Conservation (phyloP, 1,284 basidiomycete genomes). For the Cystobasidiaceae sp. region DNA sequence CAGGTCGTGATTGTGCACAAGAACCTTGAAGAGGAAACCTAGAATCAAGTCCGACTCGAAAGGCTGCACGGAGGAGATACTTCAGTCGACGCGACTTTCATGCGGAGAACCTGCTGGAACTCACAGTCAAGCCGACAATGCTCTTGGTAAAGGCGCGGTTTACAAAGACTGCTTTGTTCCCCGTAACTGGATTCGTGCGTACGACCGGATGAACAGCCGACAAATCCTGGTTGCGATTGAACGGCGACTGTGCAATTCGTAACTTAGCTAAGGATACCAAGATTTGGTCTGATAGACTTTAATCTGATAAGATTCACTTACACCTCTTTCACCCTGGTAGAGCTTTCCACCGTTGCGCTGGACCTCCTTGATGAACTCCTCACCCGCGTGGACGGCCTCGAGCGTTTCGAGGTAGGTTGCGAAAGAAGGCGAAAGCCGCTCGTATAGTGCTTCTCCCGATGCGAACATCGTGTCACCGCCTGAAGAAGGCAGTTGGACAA, state of each 20-base stretch:
- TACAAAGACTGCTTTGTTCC: slow-evolving; percentile 62
- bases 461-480: slow-evolving; percentile 53
- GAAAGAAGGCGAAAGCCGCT: slow-evolving; percentile 57
- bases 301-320: too few relatives aligned
- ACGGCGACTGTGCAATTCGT: slow-evolving; percentile 9
- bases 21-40: slow-evolving; percentile 50
- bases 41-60: slow-evolving; percentile 49
- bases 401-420: slow-evolving; percentile 58
- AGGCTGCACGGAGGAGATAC: background rate
- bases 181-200: slow-evolving; percentile 57
- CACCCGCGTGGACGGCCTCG: slow-evolving; percentile 57
- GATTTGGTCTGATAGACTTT: too few relatives aligned
- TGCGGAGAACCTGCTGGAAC: slow-evolving; percentile 53
- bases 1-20: slow-evolving; percentile 45
- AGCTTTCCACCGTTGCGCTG: slow-evolving; percentile 37
- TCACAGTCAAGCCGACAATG: slow-evolving; percentile 52
- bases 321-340: too few relatives aligned
- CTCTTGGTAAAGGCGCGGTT: slow-evolving; percentile 61
- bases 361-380: slow-evolving; percentile 52
- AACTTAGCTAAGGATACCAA: too few relatives aligned
- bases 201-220: slow-evolving; percentile 55
- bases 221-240: slow-evolving; percentile 46
- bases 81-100: too few relatives aligned
- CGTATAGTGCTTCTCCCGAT: slow-evolving; percentile 59
- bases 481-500: slow-evolving; percentile 55